Evolutionary conservation across 352 stramenopile genomes (phyloP).

Genomic region (Globisporangium perplexum): DNA sequence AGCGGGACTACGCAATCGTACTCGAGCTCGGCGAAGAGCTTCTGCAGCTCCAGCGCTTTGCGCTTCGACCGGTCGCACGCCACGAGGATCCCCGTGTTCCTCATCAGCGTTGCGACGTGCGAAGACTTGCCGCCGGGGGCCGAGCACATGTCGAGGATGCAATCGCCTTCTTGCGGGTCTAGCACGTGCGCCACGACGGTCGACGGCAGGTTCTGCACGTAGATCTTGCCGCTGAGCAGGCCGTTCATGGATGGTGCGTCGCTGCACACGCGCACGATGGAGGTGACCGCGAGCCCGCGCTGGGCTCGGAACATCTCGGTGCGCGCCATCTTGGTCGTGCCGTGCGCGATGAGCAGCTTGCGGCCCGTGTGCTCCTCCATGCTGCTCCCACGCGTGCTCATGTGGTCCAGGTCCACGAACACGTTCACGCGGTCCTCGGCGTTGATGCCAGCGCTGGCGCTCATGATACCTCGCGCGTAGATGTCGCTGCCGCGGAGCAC

Average conservation of each 20-base stretch:
- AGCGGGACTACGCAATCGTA: slow-evolving; percentile 55
- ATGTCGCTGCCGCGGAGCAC: slow-evolving; percentile 92
- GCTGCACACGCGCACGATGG: slow-evolving; percentile 62
- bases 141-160: slow-evolving; percentile 93
- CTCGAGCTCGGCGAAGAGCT: slow-evolving; percentile 64
- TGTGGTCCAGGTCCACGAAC: slow-evolving; percentile 82
- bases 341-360: slow-evolving; percentile 75
- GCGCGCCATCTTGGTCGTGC: slow-evolving; percentile 65
- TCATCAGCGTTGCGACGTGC: slow-evolving; percentile 90
- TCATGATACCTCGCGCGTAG: slow-evolving; percentile 90
- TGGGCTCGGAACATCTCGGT: slow-evolving; percentile 72
- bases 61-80: slow-evolving; percentile 90
- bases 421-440: slow-evolving; percentile 75
- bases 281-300: slow-evolving; percentile 57
- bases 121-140: slow-evolving; percentile 92
- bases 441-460: slow-evolving; percentile 81
- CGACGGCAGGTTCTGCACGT: slow-evolving; percentile 93
- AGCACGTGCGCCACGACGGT: slow-evolving; percentile 89
- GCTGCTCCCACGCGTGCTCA: slow-evolving; percentile 65
- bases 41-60: slow-evolving; percentile 77
- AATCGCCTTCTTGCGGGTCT: slow-evolving; percentile 72
- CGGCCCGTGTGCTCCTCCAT: slow-evolving; percentile 65
- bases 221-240: slow-evolving; percentile 77
- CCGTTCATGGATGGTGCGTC: slow-evolving; percentile 88
- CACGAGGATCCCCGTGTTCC: slow-evolving; percentile 78